These are phyloP conservation scores for Teratosphaeria pseudoeucalypti DNA, from an alignment of 2,329 filamentous ascomycete genomes.

Conservation along the genomic window DNA sequence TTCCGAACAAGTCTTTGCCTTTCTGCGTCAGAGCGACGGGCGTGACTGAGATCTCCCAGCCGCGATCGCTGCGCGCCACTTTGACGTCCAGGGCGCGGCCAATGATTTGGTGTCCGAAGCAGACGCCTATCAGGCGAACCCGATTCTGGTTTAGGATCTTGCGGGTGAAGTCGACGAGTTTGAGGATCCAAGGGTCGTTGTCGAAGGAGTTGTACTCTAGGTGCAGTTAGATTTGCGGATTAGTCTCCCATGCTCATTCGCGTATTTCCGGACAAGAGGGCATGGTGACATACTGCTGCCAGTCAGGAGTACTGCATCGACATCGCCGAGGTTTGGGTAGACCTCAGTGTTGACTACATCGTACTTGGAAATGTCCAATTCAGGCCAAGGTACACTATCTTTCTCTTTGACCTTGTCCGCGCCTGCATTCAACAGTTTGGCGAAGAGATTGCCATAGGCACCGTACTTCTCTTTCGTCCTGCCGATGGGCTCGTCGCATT, in stretches of 20 bases:
- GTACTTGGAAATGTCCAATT: slow-evolving; percentile 52
- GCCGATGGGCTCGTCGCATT: slow-evolving; percentile 70
- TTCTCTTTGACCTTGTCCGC: slow-evolving; percentile 33
- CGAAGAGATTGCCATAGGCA: slow-evolving; percentile 57
- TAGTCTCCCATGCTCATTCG: not conserved
- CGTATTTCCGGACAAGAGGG: not conserved
- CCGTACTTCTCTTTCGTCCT: slow-evolving; percentile 55
- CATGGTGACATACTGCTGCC: slow-evolving; percentile 39
- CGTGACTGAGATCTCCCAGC: slow-evolving; percentile 75
- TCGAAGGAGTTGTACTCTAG: slow-evolving; percentile 65
- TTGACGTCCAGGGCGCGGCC: slow-evolving; percentile 59
- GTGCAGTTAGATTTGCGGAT: not conserved
- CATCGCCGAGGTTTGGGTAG: slow-evolving; percentile 61
- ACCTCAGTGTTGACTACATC: slow-evolving; percentile 57
- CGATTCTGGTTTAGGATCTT: slow-evolving; percentile 50
- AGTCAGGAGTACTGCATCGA: slow-evolving; percentile 76
- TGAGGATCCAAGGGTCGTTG: slow-evolving; percentile 63
- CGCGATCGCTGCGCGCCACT: slow-evolving; percentile 55
- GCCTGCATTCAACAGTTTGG: slow-evolving; percentile 40
- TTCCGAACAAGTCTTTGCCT: slow-evolving; percentile 62
- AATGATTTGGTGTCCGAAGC: slow-evolving; percentile 82
- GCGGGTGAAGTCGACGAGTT: slow-evolving; percentile 58
- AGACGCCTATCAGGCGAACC: slow-evolving; percentile 67
- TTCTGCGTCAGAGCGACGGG: slow-evolving; percentile 56
- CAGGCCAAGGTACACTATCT: slow-evolving; percentile 34